A percentile compares a stretch with the other conserved stretches of the same genome.
These are phyloP conservation scores for Papilionanthe hybrid DNA, from an alignment of 116 monocot genomes.

Conservation along the genomic window DNA sequence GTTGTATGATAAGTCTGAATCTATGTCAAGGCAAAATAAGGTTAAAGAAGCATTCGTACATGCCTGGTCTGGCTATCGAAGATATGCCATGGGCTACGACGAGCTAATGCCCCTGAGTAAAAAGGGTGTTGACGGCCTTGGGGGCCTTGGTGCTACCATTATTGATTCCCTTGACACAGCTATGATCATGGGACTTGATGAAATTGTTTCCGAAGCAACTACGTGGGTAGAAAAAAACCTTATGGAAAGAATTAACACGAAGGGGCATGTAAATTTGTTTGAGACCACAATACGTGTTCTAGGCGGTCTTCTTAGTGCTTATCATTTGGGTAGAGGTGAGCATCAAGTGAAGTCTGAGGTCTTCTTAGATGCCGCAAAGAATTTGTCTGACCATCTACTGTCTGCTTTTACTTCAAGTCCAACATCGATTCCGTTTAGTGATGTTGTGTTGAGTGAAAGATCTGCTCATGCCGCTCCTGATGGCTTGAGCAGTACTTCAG, in stretches of 20 bases:
- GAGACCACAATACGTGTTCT: conserved; percentile 94
- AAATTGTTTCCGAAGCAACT: conserved; percentile 69
- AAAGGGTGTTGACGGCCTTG: conserved; percentile 78
- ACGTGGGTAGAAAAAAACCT: conserved; percentile 74
- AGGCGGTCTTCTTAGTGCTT: conserved; percentile 94
- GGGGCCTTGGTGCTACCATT: conserved; percentile 88
- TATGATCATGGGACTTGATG: conserved; percentile 79
- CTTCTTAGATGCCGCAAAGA: conserved; percentile 52
- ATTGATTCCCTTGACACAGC: conserved; percentile 92
- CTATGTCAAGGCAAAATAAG: conserved; percentile 59
- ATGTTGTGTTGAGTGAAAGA: conserved; percentile 68
- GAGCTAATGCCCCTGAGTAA: conserved; percentile 86
- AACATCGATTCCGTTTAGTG: conserved; percentile 92
- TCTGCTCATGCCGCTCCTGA: conserved; percentile 86
- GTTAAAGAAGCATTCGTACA: conserved; percentile 86
- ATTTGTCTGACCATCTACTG: conserved; percentile 69
- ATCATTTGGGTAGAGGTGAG: conserved; percentile 55
- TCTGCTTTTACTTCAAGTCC: conserved; percentile 84
- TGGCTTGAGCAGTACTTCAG: conserved; percentile 91
- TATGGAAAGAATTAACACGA: conserved; percentile 55
- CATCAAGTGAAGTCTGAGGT: conserved; percentile 40
- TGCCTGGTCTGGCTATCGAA: conserved; percentile 91
- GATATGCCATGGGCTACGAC: conserved; percentile 82
- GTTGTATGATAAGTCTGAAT: conserved; percentile 22
- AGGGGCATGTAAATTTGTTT: conserved; percentile 95